Evolutionary conservation across 1,284 basidiomycete species (phyloP), one percentile per base, ranked within the genome.

Genomic region (Cutaneotrichosporon sp.): DNA sequence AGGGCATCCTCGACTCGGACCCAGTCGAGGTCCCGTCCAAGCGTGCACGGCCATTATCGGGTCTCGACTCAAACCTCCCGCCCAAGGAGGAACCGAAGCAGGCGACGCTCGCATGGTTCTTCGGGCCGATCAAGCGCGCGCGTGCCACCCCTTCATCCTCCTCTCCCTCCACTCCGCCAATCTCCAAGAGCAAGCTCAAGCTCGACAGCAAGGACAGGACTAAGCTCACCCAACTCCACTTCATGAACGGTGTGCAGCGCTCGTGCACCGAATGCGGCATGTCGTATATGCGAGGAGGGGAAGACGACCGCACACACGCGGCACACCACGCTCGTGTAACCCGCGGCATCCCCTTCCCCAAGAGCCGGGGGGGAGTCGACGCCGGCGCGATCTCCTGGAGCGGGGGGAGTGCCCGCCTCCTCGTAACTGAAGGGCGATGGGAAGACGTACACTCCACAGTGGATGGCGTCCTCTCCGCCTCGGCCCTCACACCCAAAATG

Each of bases 261-360:
- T 75, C 77, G 0, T 83, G 82, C 69, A 40, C 66, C 6, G 72
- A 74, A 26, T 83, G 82, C 65, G 67, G 68, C 6, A 81, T 83
- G 76, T 79, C 80, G 5, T 83, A 81, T 67, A 71, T 80, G 14
- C 73, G 77, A 18, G 78, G 82, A n/a, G 77, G 77, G 0, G 74
- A 80, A 11, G 82, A 83, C 63, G 72, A 80, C 16, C 61, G 61
- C 0, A 58, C 79, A 13, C 82, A 83, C 62, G 66, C 64, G 2
- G 69, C 70, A 30, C 82, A 83, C 65, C 82, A 83, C 65, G 72
- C 73, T 13, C 66, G 77, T 22, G 79, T 81, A 5, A 70, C 77
- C 2, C 68, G 76, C 9, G 81, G 81, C 0, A 75, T 80, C 31
- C 66, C 77, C 4, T 83, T 82, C 81, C 75, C 76, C 13, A 30